Evolutionary conservation across 2,329 filamentous ascomycete species (phyloP), one percentile per base, ranked within the genome.

Genomic region (Gaeumannomyces tritici): DNA sequence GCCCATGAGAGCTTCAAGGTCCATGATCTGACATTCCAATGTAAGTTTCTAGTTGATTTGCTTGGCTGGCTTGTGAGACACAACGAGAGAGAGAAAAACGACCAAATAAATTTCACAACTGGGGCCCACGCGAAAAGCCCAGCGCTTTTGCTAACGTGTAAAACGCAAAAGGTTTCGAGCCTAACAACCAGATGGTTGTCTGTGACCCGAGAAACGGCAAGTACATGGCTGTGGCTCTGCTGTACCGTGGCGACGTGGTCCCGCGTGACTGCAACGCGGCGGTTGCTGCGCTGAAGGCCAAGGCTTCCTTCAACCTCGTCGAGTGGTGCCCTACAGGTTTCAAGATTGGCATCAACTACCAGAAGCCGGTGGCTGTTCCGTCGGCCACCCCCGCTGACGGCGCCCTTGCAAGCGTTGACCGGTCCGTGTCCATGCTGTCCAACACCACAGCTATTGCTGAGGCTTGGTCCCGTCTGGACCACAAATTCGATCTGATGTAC

Each of bases 401-500:
- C 73, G 95, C 98, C 75, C 86, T 98, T 67, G 93, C 95, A 79
- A 95, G 96, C 85, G 93, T 97, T 79, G 91, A 93, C 86, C 93
- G 95, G 74, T 93, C 93, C 79, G 93, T 98, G 88, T 97, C 93
- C 88, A 98, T 99, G 95, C 84, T 99, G 67, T 93, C 90, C 80
- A 96, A 99, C 86, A 99, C 95, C 71, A 99, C 95, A 61, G 93
- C 95, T 73, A 99, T 99, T 73, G 90, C 93, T 73, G 93, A 98
- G 82, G 95, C 95, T 67, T 99, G 95, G 95, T 93, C 90, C 67
- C 92, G 92, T 69, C 87, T 99, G 68, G 96, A 92, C 66, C 86
- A 89, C 86, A 99, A 99, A 83, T 99, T 99, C 83, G 95, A 99
- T 75, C 91, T 99, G 77, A 99, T 99, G 95, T 97, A 98, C 88